These are phyloP conservation scores for Cephaloascus fragrans DNA, from an alignment of 805 yeast species.

Conservation along the genomic window DNA sequence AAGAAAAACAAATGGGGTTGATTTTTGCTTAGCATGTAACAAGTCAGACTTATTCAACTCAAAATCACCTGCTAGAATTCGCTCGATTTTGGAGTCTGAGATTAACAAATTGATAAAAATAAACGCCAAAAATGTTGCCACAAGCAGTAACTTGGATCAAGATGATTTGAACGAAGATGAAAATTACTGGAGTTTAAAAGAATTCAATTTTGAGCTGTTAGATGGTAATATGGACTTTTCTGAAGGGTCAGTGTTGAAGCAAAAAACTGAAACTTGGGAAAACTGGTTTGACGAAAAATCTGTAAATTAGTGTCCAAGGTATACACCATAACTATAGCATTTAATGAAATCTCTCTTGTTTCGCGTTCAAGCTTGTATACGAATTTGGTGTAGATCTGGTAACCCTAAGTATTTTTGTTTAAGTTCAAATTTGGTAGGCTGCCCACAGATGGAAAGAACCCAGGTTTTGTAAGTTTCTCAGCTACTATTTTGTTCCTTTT, in stretches of 20 bases:
- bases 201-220: conserved; percentile 55
- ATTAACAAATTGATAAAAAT: conserved; percentile 45
- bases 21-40: conserved; percentile 71
- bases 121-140: conserved; percentile 31
- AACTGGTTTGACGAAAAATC: conserved; percentile 75
- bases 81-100: conserved; percentile 50
- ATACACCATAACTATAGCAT: too few species aligned
- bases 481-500: conserved; percentile 16
- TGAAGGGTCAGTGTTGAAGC: conserved; percentile 62
- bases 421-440: conserved; percentile 8
- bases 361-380: too few species aligned
- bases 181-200: conserved; percentile 23
- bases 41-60: conserved; percentile 82
- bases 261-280: conserved; percentile 50
- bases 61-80: conserved; percentile 56
- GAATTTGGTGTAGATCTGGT: too few species aligned
- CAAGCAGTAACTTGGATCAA: conserved; percentile 34
- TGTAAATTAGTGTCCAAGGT: too few species aligned
- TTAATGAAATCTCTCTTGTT: too few species aligned
- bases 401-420: too few species aligned
- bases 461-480: conserved; percentile 22
- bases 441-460: conserved; percentile 27
- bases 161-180: conserved; percentile 13
- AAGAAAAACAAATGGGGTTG: conserved; percentile 55
- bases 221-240: conserved; percentile 67